Evolutionary conservation across 2,329 filamentous ascomycete genomes (phyloP).

Genomic region (Phaeomoniella chlamydospora): DNA sequence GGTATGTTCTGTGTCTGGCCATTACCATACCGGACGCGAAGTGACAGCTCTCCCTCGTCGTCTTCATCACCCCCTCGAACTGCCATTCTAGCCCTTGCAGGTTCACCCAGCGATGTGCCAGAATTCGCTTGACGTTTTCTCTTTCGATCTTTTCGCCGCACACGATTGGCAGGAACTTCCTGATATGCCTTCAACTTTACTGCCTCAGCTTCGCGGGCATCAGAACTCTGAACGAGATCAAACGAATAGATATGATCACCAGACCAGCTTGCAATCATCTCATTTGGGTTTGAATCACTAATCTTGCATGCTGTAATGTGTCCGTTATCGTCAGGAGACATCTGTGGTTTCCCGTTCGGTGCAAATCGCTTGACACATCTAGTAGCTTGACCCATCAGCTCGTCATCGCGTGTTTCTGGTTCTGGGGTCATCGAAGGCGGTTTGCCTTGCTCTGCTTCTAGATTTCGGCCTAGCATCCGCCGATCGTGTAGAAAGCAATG

Average conservation of each 20-base stretch:
- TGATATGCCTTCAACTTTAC: constrained; percentile 13
- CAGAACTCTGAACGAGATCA: constrained; percentile 44
- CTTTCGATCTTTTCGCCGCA: constrained; percentile 30
- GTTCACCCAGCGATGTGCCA: constrained; percentile 24
- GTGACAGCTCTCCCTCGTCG: constrained; percentile 29
- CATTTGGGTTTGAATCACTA: constrained; percentile 52
- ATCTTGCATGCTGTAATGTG: constrained; percentile 61
- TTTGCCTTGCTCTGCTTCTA: constrained; percentile 36
- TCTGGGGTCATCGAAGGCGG: constrained; percentile 23
- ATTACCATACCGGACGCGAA: constrained; percentile 44
- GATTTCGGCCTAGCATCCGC: constrained; percentile 50
- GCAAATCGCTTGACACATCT: constrained; percentile 53
- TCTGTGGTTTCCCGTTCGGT: constrained; percentile 40
- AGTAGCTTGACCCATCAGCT: constrained; percentile 43
- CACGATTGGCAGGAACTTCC: constrained; percentile 14
- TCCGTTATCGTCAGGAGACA: constrained; percentile 39
- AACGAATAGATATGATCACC: constrained; percentile 54
- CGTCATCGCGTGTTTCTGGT: constrained; percentile 33
- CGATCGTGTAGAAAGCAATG: constrained; percentile 57
- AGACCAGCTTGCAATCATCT: constrained; percentile 55
- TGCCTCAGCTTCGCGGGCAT: constrained; percentile 30
- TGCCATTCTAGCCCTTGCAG: constrained; percentile 28
- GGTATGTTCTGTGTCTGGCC: constrained; percentile 45
- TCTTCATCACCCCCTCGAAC: constrained; percentile 27
- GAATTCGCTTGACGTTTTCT: constrained; percentile 40